A percentile compares a stretch with the other conserved stretches of the same genome.
These are phyloP conservation scores for Hymenoscyphus fructigenus DNA, from an alignment of 2,329 filamentous ascomycete genomes.

Conservation along the genomic window DNA sequence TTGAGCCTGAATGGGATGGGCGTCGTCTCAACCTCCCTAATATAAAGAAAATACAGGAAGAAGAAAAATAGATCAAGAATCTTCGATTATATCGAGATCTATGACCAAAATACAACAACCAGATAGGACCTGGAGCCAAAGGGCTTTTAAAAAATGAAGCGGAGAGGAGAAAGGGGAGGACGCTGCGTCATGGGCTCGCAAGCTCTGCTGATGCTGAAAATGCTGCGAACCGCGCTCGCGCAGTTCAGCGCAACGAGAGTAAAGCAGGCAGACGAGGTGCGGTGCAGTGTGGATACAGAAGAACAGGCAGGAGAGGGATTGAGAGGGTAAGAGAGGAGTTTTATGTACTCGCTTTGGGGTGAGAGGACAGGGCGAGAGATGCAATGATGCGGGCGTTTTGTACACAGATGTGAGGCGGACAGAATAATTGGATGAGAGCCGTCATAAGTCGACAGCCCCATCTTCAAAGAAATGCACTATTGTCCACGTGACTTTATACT, in stretches of 20 bases:
- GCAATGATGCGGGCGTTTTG: too few relatives aligned
- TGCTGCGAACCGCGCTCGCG: constrained; percentile 22
- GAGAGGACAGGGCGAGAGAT: too few relatives aligned
- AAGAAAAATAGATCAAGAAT: constrained; percentile 19
- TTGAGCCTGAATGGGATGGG: constrained; percentile 14
- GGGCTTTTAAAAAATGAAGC: background rate
- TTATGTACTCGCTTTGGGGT: too few relatives aligned
- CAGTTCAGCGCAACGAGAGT: constrained; percentile 23
- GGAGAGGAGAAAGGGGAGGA: background rate
- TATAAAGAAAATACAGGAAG: constrained; percentile 29
- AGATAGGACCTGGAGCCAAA: background rate
- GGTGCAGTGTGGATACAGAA: constrained; percentile 16
- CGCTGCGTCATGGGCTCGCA: constrained; percentile 24
- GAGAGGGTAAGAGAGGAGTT: too few relatives aligned
- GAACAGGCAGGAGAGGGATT: constrained; percentile 6
- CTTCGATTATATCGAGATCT: constrained; percentile 27
- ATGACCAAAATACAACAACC: constrained; percentile 28
- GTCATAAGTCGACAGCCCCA: too few relatives aligned
- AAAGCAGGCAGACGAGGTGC: constrained; percentile 24
- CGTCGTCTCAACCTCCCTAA: constrained; percentile 15
- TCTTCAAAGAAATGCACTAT: too few relatives aligned
- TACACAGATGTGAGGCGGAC: too few relatives aligned
- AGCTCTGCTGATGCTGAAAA: background rate
- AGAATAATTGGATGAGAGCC: too few relatives aligned
- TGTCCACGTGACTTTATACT: too few relatives aligned